A percentile compares a stretch with the other conserved stretches of the same genome.
Evolutionary conservation across 2,329 filamentous ascomycete species (phyloP).

Genomic region (Meredithiella fracta): DNA sequence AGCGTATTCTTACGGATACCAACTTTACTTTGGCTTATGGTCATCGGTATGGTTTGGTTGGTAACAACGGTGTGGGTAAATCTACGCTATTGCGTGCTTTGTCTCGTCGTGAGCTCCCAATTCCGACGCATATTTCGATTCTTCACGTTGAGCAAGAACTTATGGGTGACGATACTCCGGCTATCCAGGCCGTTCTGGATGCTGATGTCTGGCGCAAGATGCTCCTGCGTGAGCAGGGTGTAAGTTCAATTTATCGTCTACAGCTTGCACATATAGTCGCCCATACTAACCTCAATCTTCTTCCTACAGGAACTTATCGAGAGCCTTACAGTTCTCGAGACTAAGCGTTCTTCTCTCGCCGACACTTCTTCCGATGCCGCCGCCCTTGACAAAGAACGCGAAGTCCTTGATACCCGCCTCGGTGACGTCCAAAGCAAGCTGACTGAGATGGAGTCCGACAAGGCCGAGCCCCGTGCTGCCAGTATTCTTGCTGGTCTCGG

Average conservation of each 20-base stretch:
- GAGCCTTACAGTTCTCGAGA: conserved; percentile 61
- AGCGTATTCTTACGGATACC: conserved; percentile 80
- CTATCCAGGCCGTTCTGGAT: conserved; percentile 86
- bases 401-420: conserved; percentile 77
- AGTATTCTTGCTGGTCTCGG: conserved; percentile 94
- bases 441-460: conserved; percentile 97
- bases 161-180: conserved; percentile 84
- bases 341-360: conserved; percentile 61
- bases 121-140: conserved; percentile 96
- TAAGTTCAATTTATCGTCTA: conserved; percentile 26
- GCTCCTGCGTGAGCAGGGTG: conserved; percentile 71
- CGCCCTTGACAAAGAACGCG: conserved; percentile 69
- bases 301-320: conserved; percentile 53
- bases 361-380: conserved; percentile 84
- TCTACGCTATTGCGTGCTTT: conserved; percentile 85
- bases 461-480: conserved; percentile 85
- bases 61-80: conserved; percentile 98
- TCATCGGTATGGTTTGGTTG: conserved; percentile 87
- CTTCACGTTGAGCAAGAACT: conserved; percentile 98
- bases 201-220: conserved; percentile 98
- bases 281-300: background rate
- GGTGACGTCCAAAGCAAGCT: conserved; percentile 85
- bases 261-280: background rate
- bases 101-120: conserved; percentile 80
- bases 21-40: conserved; percentile 81